Base-by-base conservation (phyloP, 2,329 filamentous ascomycete species). In the Didymella keratinophila region DNA sequence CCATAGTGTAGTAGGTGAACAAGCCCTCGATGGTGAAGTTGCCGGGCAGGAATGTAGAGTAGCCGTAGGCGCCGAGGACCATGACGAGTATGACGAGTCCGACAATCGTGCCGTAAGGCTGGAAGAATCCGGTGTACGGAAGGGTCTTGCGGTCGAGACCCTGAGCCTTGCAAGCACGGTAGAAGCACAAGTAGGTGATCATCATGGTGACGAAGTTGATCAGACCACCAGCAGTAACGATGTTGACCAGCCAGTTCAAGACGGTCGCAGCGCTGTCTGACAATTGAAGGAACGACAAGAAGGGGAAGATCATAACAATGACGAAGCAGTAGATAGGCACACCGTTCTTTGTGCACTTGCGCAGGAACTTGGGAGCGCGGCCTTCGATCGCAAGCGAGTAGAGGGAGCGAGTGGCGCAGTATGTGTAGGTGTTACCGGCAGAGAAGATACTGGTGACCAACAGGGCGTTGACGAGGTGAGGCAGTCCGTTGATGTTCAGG, bases 231-330 rank as follows among this genome's bases (percentile, higher is more conserved):
- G 90, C 89, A 11, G 90, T 92, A 18, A 91, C 82, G 70, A 91
- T 77, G 58, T 85, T 89, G 39, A 91, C 84, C 64, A 93, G 87
- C 90, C 90, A 93, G 44, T 82, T 82, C 61, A 93, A 79, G 1
- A 93, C 91, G 27, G 87, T 85, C 4, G 89, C 84, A 0, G 87
- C 83, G 57, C 82, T 82, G 61, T 86, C 83, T 8, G 86, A 89
- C 18, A 94, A 83, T 74, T 93, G 88, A 46, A 93, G 78, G 76
- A 93, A 95, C 2, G 88, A 86, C 11, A 96, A 79, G 7, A 92
- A 80, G 1, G 89, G 85, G 66, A 95, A 87, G 3, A 85, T 73
- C 45, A 92, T 82, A 0, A 90, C 89, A 27, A 88, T 75, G 1
- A 75, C 63, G 37, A 94, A 90, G 70, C 88, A 91, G 76, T 90